Evolutionary conservation across 2,329 filamentous ascomycete species (phyloP), one percentile per base, ranked within the genome.

Genomic region (Verticillium albo-atrum): DNA sequence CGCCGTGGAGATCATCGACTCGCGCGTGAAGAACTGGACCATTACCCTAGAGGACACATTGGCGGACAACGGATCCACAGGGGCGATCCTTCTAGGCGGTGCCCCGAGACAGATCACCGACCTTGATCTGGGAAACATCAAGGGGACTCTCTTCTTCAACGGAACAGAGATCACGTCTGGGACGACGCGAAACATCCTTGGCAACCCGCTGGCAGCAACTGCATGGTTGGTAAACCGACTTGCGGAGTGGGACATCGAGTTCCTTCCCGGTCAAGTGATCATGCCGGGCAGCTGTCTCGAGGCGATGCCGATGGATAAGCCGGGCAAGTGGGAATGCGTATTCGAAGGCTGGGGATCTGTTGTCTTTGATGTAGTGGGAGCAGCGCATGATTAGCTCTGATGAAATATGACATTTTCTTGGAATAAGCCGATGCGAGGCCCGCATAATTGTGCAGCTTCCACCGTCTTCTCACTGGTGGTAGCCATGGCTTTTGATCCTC

Each of bases 1-100:
- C 4, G 68, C 67, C 10, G 63, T 70, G 17, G 68, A 69, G 63
- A 68, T 70, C 47, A 68, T 68, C 30, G 68, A 70, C 58, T 70
- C 66, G 2, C 62, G 68, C 14, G 67, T 68, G 2, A 62, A 67
- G 57, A 57, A 68, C 53, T 70, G 68, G 68, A 61, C 62, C 20
- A 69, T 69, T 34, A 62, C 50, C 15, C 63, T 68, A 9, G 60
- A 62, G 55, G 68, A 70, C 55, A 70, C 68, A 1, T 59, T 70
- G 4, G 67, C 67, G 2, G 68, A 70, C 52, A 67, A 66, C 34
- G 66, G 67, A 14, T 68, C 65, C 0, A 68, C 64, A 0, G 68
- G 62, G 1, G 64, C 61, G 10, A 62, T 70, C 25, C 68, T 69
- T 47, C 64, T 69, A 3, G 68, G 68, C 23, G 68, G 68, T 14